phyloP scores from a whole-genome alignment of 805 yeast genomes.

The Wickerhamomyces strasburgensis region DNA sequence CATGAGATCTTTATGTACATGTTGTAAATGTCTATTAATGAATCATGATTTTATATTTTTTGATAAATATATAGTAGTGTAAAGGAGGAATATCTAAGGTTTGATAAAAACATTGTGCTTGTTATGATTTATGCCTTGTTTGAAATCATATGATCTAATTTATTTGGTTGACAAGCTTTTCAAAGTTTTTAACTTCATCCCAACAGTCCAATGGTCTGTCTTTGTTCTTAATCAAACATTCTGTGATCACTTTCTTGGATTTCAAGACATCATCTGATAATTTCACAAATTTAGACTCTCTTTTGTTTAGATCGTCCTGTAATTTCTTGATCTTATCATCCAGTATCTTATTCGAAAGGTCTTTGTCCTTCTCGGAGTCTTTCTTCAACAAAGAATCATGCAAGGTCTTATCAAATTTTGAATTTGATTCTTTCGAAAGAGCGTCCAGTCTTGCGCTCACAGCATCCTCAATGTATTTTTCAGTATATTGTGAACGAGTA shows the following conservation, averaged over 20 bases:
- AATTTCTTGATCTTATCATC: slow-evolving; percentile 40
- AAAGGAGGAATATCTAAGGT: not conserved
- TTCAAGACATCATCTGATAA: slow-evolving; percentile 36
- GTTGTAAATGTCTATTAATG: no score
- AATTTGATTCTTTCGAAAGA: slow-evolving; percentile 48
- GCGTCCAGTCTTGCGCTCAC: slow-evolving; percentile 52
- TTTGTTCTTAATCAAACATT: slow-evolving; percentile 55
- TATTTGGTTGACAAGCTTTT: slow-evolving; percentile 47
- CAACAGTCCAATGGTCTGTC: slow-evolving; percentile 75
- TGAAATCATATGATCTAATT: no score
- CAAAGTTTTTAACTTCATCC: slow-evolving; percentile 72
- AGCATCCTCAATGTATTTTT: slow-evolving; percentile 60
- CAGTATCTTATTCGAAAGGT: slow-evolving; percentile 27
- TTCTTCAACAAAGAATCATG: slow-evolving; percentile 35
- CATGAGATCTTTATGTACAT: no score
- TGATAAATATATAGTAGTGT: no score
- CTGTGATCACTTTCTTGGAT: slow-evolving; percentile 46
- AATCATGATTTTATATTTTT: no score
- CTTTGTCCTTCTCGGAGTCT: slow-evolving; percentile 28
- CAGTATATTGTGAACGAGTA: slow-evolving; percentile 65
- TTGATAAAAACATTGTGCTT: no score
- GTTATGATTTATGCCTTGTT: no score
- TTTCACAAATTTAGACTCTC: slow-evolving; percentile 30
- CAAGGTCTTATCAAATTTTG: slow-evolving; percentile 46
- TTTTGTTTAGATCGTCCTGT: slow-evolving; percentile 31